A percentile compares a stretch with the other conserved stretches of the same genome.
phyloP scores from a whole-genome alignment of 2,329 filamentous ascomycete genomes.

The Colletotrichum sublineola region DNA sequence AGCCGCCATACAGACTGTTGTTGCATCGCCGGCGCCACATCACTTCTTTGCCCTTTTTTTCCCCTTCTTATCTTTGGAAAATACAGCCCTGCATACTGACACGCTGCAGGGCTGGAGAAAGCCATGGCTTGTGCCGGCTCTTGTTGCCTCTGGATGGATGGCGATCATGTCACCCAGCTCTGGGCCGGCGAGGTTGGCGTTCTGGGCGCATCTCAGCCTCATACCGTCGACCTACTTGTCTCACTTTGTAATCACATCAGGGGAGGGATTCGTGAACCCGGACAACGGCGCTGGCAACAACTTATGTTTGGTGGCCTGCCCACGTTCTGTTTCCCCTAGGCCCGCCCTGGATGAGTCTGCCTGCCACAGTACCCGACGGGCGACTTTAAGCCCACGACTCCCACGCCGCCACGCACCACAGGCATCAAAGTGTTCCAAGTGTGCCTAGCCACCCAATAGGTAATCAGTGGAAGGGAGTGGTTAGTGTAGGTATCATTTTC shows the following conservation, averaged over 20 bases:
- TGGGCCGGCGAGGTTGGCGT: background rate
- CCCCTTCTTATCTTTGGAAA: slow-evolving; percentile 22
- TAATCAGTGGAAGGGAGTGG: background rate
- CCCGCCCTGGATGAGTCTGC: background rate
- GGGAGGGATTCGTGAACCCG: background rate
- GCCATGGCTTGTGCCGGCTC: background rate
- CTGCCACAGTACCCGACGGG: slow-evolving; percentile 16
- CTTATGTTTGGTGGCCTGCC: background rate
- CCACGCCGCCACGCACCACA: slow-evolving; percentile 18
- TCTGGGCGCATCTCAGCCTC: slow-evolving; percentile 4
- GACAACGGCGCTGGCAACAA: background rate
- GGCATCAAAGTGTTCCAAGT: slow-evolving; percentile 4
- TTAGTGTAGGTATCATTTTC: background rate
- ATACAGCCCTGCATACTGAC: background rate
- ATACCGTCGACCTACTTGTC: background rate
- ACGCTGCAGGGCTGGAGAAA: background rate
- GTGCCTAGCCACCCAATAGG: background rate
- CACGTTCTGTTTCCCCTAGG: background rate
- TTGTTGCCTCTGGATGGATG: background rate
- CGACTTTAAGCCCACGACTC: slow-evolving; percentile 14
- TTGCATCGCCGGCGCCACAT: slow-evolving; percentile 25
- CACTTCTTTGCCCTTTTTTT: background rate
- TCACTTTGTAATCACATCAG: background rate
- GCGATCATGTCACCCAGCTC: background rate
- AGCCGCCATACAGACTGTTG: slow-evolving; percentile 22